Evolutionary conservation across 306 rosid species (phyloP).

Genomic region (Albizia julibrissin): DNA sequence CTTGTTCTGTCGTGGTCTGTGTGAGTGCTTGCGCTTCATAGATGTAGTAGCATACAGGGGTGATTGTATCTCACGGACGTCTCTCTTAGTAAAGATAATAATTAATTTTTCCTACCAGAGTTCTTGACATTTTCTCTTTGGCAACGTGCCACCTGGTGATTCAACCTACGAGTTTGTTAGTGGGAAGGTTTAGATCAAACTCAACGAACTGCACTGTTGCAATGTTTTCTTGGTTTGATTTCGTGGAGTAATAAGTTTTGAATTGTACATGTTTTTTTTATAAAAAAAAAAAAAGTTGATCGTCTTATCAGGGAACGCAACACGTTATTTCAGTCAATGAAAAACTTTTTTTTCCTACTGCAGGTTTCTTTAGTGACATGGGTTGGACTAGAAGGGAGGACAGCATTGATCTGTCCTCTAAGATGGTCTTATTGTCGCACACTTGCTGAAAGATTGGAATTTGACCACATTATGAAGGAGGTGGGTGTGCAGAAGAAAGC

Average conservation of each 20-base stretch:
- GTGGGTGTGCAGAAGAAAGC: neutral
- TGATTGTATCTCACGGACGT: neutral
- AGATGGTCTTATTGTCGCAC: neutral
- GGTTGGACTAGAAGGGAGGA: neutral
- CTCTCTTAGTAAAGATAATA: neutral
- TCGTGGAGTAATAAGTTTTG: neutral
- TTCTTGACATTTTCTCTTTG: neutral
- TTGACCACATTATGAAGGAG: constrained; percentile 14
- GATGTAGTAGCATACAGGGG: neutral
- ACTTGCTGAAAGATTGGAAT: constrained; percentile 4
- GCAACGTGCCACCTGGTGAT: neutral
- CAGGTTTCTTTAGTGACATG: neutral
- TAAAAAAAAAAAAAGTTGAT: neutral
- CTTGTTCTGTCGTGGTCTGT: neutral
- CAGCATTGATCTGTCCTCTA: neutral
- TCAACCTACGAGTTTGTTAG: neutral
- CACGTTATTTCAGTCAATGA: neutral
- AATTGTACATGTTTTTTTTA: neutral
- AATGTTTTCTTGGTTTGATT: neutral
- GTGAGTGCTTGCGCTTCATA: neutral
- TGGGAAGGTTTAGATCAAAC: neutral
- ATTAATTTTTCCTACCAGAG: neutral
- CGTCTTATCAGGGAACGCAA: neutral
- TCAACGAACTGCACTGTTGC: neutral
- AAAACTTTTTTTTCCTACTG: neutral